A percentile compares a stretch with the other conserved stretches of the same genome.
phyloP scores from a whole-genome alignment of 257 asterid genomes.

The Solanum sparsipilum region DNA sequence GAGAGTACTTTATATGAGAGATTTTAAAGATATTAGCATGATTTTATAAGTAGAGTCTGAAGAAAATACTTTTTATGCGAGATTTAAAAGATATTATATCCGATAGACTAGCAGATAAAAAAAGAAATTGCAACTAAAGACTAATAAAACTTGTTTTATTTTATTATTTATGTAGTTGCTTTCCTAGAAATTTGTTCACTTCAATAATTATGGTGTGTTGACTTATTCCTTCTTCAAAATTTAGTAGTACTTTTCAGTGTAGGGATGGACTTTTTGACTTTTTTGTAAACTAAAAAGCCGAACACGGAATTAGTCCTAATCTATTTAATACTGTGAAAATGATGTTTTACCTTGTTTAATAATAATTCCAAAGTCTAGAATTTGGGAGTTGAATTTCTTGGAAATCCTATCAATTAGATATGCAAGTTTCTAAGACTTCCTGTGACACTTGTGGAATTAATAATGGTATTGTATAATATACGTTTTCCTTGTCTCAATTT shows the following conservation, averaged over 20 bases:
- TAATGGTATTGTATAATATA: neutral
- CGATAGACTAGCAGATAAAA: neutral
- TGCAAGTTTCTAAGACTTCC: neutral
- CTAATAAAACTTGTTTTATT: neutral
- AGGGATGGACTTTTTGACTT: neutral
- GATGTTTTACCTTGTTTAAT: neutral
- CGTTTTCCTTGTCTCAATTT: accelerated
- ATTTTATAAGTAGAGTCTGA: accelerated
- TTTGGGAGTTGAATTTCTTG: neutral
- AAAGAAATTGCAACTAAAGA: neutral
- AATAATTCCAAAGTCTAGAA: neutral
- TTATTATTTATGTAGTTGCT: neutral
- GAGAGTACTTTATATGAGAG: accelerated
- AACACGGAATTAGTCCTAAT: neutral
- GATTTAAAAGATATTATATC: too few relatives aligned
- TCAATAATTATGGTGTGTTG: neutral
- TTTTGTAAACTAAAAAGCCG: neutral
- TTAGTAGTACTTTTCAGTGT: neutral
- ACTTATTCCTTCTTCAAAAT: neutral
- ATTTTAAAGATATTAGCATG: too few relatives aligned
- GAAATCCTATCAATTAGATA: neutral
- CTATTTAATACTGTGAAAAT: neutral
- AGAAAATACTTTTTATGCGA: too few relatives aligned
- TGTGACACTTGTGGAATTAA: neutral
- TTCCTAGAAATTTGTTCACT: neutral